Base-by-base conservation (phyloP, 768 basidiomycete genomes). In the Sporobolomyces roseus region DNA sequence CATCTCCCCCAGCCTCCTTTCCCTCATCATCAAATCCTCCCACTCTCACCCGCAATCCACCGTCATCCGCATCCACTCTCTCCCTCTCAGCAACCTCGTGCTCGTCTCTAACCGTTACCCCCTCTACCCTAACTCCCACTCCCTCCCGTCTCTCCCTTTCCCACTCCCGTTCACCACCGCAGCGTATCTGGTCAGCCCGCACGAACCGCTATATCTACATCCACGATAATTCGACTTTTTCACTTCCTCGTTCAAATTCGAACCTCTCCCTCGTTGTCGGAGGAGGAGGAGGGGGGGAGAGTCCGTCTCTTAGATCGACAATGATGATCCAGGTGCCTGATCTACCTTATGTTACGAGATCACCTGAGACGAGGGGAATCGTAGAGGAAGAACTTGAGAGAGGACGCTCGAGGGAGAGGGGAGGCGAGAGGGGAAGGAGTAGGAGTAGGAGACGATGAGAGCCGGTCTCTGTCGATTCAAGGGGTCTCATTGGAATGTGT, bases 171-270 rank as follows among this genome's bases (percentile, higher is more conserved):
- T 3, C 38, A 41, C 25, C 54, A 25, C 33, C 54, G 3, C 54
- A 60, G 35, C n/a, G 41, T 21, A 60, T 60, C 12, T 60, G 58
- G 58, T 60, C 58, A 8, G 58, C 45, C 12, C 25, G 58, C 2
- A 60, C 58, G 58, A 60, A 60, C 25, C 58, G 58, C 2, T 60
- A 60, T 45, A 48, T 60, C 32, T 60, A 35, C 41, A 29, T 58
- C 17, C 38, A 58, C 25, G 7, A 38, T 17, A 43, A 30, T 21
- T 16, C 27, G 36, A 29, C 38, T 21, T 16, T 43, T 16, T 4
- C 38, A 12, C 35, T 12, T 54, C 32, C n/a, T n/a, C n/a, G n/a
- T 46, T 46, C 45, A 23, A 46, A 46, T 13, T 7, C 23, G 45
- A 21, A 46, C 23, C 21, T 46, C 12, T 14, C 45, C 12, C 21